phyloP scores from a whole-genome alignment of 768 basidiomycete species.

The Tricholomella constricta region DNA sequence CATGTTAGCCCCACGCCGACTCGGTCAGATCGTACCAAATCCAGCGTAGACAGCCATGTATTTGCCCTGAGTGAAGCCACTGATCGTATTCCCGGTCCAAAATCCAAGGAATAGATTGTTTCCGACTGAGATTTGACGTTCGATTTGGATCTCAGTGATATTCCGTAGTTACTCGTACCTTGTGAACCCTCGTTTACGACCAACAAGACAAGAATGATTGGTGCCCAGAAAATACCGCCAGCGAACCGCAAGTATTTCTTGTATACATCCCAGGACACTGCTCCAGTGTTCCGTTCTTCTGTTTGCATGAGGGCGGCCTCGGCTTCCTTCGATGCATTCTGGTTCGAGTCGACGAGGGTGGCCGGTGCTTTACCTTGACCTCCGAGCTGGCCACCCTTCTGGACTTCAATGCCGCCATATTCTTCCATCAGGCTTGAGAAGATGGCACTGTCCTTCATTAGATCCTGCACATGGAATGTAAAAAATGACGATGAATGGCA shows the following conservation, averaged over 20 bases:
- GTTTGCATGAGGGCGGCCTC: constrained; percentile 45
- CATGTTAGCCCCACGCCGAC: neutral
- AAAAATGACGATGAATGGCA: neutral
- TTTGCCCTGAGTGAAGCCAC: constrained; percentile 55
- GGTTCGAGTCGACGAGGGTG: constrained; percentile 3
- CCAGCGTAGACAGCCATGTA: constrained; percentile 68
- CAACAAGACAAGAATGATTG: constrained; percentile 46
- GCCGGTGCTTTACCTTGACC: constrained; percentile 9
- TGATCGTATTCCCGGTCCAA: constrained; percentile 62
- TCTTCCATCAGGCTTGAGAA: constrained; percentile 59
- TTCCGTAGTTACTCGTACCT: constrained; percentile 34
- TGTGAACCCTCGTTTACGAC: constrained; percentile 49
- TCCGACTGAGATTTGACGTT: constrained; percentile 41
- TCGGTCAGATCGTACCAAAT: constrained; percentile 34
- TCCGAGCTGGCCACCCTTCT: constrained; percentile 30
- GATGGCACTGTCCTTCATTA: constrained; percentile 43
- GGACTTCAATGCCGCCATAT: constrained; percentile 45
- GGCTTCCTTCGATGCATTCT: constrained; percentile 27
- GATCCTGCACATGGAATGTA: constrained; percentile 32
- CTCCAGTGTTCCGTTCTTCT: constrained; percentile 60
- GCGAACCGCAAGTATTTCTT: constrained; percentile 46
- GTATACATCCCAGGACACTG: constrained; percentile 53
- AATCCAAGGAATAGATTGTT: constrained; percentile 73
- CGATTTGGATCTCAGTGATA: neutral
- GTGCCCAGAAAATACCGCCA: constrained; percentile 51